Percentiles rank a stretch among this genome's conserved stretches.
Conservation (phyloP, 2,329 filamentous ascomycete species). For the Cordyceps javanica region DNA sequence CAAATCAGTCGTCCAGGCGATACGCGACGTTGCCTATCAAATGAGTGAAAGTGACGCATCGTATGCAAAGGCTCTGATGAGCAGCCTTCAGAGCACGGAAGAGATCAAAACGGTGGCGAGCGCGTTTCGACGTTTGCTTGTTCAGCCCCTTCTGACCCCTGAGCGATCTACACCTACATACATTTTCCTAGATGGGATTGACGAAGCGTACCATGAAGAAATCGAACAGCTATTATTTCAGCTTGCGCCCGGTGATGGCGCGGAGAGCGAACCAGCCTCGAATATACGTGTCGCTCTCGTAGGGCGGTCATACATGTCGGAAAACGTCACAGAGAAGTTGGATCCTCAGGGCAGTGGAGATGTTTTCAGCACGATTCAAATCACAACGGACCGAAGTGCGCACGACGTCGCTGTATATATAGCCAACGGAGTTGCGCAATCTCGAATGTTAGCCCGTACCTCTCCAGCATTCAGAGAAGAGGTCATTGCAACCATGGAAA, state of each 20-base stretch:
- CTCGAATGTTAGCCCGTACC: conserved; percentile 30
- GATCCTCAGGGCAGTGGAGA: conserved; percentile 27
- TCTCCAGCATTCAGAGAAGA: conserved; percentile 28
- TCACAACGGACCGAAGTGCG: conserved; percentile 36
- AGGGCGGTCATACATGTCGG: conserved; percentile 36
- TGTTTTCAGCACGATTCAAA: conserved; percentile 33
- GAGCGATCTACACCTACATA: conserved; percentile 29
- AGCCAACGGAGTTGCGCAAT: conserved; percentile 32
- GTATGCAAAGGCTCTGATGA: conserved; percentile 36
- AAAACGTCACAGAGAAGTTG: conserved; percentile 28
- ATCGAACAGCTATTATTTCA: conserved; percentile 31
- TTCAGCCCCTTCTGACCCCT: conserved; percentile 30
- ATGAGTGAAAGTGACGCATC: conserved; percentile 38
- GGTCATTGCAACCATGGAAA: conserved; percentile 33
- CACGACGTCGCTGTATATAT: conserved; percentile 38
- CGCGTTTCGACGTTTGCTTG: conserved; percentile 35
- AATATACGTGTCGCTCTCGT: conserved; percentile 33
- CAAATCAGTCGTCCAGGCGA: conserved; percentile 37
- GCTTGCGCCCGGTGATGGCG: conserved; percentile 23
- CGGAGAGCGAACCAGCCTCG: conserved; percentile 15
- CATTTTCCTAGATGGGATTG: conserved; percentile 41
- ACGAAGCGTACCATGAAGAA: conserved; percentile 36
- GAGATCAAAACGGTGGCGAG: conserved; percentile 39
- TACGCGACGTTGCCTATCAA: conserved; percentile 41
- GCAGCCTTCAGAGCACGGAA: conserved; percentile 28